A percentile compares a stretch with the other conserved stretches of the same genome.
phyloP scores from a whole-genome alignment of 1,284 basidiomycete species.

The Neotropicomus parvogracilis region DNA sequence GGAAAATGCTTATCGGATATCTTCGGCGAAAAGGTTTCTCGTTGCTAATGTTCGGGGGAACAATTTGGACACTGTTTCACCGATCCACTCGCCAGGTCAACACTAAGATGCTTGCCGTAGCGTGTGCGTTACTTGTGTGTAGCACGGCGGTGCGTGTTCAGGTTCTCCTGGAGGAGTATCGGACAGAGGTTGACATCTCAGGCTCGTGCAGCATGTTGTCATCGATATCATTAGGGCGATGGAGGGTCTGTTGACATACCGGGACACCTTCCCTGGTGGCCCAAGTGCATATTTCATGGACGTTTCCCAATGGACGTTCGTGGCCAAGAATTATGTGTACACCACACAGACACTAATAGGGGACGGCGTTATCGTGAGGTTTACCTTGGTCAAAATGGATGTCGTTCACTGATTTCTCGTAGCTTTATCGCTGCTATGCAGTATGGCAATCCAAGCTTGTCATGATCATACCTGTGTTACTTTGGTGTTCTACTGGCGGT shows the following conservation, averaged over 20 bases:
- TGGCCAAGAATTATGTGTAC: constrained; percentile 27
- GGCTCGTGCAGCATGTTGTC: constrained; percentile 8
- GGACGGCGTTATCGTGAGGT: constrained; percentile 28
- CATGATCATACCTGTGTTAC: neutral
- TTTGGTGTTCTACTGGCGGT: no score
- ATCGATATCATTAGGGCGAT: constrained; percentile 10
- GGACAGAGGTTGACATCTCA: neutral
- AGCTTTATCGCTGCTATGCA: constrained; percentile 4
- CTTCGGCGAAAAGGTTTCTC: no score
- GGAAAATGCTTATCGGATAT: no score
- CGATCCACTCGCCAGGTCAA: neutral
- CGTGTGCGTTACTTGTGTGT: neutral
- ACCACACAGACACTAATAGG: constrained; percentile 12
- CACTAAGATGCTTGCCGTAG: neutral
- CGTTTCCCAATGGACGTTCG: constrained; percentile 25
- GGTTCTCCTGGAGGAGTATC: neutral
- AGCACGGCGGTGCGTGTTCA: neutral
- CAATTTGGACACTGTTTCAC: neutral
- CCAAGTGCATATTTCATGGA: constrained; percentile 21
- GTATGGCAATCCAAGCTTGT: constrained; percentile 1
- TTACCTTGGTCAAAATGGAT: neutral
- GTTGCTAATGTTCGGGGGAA: constrained; percentile 4
- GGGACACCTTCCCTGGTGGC: constrained; percentile 7
- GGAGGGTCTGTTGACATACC: constrained; percentile 3
- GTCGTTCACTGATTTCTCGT: neutral